phyloP scores from a whole-genome alignment of 192 early-diverging fungal genomes.

The Geosiphon pyriformis region DNA sequence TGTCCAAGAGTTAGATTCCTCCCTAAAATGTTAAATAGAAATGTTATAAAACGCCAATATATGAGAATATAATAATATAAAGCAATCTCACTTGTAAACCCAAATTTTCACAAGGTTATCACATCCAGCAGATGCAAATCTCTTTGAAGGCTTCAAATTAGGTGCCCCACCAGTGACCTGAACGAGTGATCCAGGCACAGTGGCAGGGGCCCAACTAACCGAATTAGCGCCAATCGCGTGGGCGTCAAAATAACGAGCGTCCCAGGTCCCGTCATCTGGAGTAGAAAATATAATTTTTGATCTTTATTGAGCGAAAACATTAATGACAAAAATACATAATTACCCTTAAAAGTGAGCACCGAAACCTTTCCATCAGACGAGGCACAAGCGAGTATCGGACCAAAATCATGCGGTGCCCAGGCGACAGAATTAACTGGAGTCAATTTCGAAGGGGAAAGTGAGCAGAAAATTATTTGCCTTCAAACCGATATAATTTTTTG shows the following conservation, averaged over 20 bases:
- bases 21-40: constrained; percentile 40
- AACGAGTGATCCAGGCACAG: constrained; percentile 68
- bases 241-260: constrained; percentile 68
- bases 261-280: constrained; percentile 85
- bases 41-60: no score
- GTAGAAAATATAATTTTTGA: not conserved
- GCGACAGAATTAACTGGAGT: constrained; percentile 94
- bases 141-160: constrained; percentile 54
- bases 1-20: constrained; percentile 76
- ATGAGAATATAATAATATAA: no score
- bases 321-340: not conserved
- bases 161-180: constrained; percentile 55
- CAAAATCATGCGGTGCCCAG: constrained; percentile 97
- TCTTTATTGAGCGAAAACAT: not conserved
- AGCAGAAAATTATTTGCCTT: no score
- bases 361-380: constrained; percentile 95
- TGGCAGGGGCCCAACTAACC: constrained; percentile 91
- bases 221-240: constrained; percentile 91
- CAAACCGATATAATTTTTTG: no score
- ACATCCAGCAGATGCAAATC: constrained; percentile 90
- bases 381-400: constrained; percentile 83
- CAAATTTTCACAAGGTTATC: constrained; percentile 97
- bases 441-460: no score
- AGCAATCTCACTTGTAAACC: constrained; percentile 55
- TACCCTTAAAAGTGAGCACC: constrained; percentile 88